A percentile compares a stretch with the other conserved stretches of the same genome.
These are phyloP conservation scores for Mycena rebaudengoi DNA, from an alignment of 768 basidiomycete genomes.

Conservation along the genomic window DNA sequence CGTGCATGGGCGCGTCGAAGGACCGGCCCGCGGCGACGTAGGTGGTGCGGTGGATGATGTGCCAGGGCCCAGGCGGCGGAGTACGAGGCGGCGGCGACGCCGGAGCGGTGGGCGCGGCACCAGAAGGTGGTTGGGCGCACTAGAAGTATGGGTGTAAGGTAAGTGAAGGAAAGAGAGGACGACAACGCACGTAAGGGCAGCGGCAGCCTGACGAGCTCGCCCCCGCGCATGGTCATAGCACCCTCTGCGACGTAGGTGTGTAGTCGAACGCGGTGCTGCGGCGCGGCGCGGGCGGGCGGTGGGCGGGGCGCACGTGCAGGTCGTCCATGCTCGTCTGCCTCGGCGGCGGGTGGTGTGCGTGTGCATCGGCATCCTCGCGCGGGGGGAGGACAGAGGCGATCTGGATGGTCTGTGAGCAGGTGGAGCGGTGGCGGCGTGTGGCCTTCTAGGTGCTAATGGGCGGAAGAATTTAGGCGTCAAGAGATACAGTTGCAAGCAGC, in stretches of 20 bases:
- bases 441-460: constrained; percentile 60
- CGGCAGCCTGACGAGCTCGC: constrained; percentile 64
- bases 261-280: constrained; percentile 40
- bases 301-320: constrained; percentile 10
- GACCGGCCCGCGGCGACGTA: constrained; percentile 81
- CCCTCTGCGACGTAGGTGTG: constrained; percentile 15
- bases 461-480: no score
- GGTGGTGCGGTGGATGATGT: constrained; percentile 76
- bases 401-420: constrained; percentile 50
- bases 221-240: constrained; percentile 43
- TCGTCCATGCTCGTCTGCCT: constrained; percentile 39
- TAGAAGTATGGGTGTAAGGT: constrained; percentile 43
- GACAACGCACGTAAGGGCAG: constrained; percentile 73
- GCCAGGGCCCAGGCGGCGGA: no score
- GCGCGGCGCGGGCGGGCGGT: constrained; percentile 32
- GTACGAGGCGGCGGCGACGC: constrained; percentile 74
- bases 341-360: not conserved
- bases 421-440: constrained; percentile 46
- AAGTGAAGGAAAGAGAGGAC: no score
- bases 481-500: no score
- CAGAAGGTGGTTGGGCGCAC: constrained; percentile 88
- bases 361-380: not conserved
- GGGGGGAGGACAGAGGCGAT: constrained; percentile 7
- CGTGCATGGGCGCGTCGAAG: constrained; percentile 68
- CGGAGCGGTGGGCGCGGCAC: constrained; percentile 76